Percentiles rank a stretch among this genome's conserved stretches.
Conservation (phyloP, 441 rosid genomes). For the Erodium texanum region DNA sequence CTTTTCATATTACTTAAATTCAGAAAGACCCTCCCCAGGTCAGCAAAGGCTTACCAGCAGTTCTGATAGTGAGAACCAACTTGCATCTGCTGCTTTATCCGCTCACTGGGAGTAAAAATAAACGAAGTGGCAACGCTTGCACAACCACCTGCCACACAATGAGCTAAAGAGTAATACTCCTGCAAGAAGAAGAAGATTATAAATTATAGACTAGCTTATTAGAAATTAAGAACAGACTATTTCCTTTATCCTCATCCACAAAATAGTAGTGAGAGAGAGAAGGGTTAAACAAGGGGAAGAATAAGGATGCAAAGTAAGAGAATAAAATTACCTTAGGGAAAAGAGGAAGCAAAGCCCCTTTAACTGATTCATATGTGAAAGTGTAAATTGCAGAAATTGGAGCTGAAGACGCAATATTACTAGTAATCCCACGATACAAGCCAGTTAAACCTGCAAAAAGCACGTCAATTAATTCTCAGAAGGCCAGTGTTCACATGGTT, state of each 20-base stretch:
- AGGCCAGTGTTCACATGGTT: not conserved
- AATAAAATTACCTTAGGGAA: conserved; percentile 47
- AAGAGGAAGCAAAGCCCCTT: conserved; percentile 67
- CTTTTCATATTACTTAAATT: not conserved
- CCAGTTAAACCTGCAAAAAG: conserved; percentile 56
- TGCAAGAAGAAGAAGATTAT: conserved; percentile 21
- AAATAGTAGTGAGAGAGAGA: conserved; percentile 1
- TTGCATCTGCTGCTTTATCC: conserved; percentile 95
- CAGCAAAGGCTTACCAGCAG: conserved; percentile 51
- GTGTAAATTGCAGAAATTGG: conserved; percentile 84
- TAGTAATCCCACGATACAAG: conserved; percentile 64
- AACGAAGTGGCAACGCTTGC: conserved; percentile 89
- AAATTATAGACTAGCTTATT: not conserved
- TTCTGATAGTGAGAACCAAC: conserved; percentile 70
- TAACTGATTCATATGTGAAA: conserved; percentile 75
- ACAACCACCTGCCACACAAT: conserved; percentile 87
- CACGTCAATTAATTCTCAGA: conserved; percentile 12
- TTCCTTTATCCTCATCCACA: conserved; percentile 8
- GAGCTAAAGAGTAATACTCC: conserved; percentile 70
- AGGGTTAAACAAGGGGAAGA: not conserved
- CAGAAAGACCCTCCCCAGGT: conserved; percentile 3
- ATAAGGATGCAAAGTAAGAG: conserved; percentile 4
- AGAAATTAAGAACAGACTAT: not conserved
- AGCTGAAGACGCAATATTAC: conserved; percentile 79
- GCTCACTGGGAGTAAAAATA: conserved; percentile 85